Percentiles rank a stretch among this genome's conserved stretches.
phyloP scores from a whole-genome alignment of 2,329 filamentous ascomycete species.

The Beauveria rudraprayagi region DNA sequence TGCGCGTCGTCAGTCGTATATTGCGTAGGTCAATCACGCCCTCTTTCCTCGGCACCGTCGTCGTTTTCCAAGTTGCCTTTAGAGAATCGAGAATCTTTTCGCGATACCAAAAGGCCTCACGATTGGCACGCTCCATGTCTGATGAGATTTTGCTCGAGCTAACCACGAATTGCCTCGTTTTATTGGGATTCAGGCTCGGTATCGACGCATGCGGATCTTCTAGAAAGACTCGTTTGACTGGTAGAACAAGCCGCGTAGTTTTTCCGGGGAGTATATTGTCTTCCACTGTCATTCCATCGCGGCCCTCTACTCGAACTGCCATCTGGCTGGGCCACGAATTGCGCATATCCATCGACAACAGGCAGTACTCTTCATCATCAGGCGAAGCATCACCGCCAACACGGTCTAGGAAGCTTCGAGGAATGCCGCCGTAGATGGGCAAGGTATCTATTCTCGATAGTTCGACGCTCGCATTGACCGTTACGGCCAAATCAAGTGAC shows the following conservation, averaged over 20 bases:
- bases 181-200: conserved; percentile 69
- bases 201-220: conserved; percentile 70
- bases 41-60: conserved; percentile 39
- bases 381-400: conserved; percentile 26
- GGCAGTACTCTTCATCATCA: conserved; percentile 58
- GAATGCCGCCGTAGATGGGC: conserved; percentile 61
- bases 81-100: conserved; percentile 69
- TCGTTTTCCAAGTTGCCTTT: conserved; percentile 62
- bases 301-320: conserved; percentile 51
- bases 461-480: conserved; percentile 86
- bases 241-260: conserved; percentile 66
- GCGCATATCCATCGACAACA: conserved; percentile 74
- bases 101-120: conserved; percentile 88
- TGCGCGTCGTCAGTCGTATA: conserved; percentile 63
- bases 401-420: conserved; percentile 49
- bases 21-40: conserved; percentile 71
- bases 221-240: conserved; percentile 67
- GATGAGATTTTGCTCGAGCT: conserved; percentile 71
- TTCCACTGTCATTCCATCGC: conserved; percentile 40
- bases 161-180: conserved; percentile 89
- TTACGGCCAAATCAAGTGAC: conserved; percentile 72
- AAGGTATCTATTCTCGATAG: conserved; percentile 71
- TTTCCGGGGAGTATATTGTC: conserved; percentile 58
- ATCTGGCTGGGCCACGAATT: conserved; percentile 86
- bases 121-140: conserved; percentile 65